Percentiles rank a stretch among this genome's conserved stretches.
Conservation (phyloP, 2,329 filamentous ascomycete genomes). For the Nemania serpens region DNA sequence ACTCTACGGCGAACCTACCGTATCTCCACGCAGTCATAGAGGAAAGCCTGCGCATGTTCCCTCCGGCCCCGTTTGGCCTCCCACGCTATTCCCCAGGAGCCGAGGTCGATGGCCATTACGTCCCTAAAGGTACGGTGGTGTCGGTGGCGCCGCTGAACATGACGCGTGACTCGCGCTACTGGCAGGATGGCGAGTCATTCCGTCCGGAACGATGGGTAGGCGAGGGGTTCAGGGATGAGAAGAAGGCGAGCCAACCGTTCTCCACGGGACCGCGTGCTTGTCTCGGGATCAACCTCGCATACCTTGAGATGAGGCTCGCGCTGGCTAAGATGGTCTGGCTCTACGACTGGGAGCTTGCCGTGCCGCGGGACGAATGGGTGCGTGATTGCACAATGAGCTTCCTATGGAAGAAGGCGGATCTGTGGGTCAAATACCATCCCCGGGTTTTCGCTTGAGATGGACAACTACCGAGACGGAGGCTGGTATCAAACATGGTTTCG, state of each 20-base stretch:
- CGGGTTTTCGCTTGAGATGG: constrained; percentile 4
- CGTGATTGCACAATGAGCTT: constrained; percentile 35
- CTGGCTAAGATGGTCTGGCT: constrained; percentile 45
- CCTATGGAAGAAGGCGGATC: constrained; percentile 41
- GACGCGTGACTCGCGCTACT: constrained; percentile 27
- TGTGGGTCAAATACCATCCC: constrained; percentile 27
- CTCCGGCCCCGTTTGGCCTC: constrained; percentile 39
- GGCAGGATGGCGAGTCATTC: constrained; percentile 29
- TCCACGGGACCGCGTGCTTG: constrained; percentile 32
- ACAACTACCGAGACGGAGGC: too few species aligned
- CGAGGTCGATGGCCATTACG: constrained; percentile 26
- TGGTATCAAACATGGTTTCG: too few species aligned
- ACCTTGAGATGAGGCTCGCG: constrained; percentile 45
- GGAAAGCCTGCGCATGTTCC: constrained; percentile 44
- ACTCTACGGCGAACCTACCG: constrained; percentile 33
- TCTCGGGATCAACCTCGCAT: constrained; percentile 41
- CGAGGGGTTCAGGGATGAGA: constrained; percentile 24
- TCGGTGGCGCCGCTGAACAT: constrained; percentile 14
- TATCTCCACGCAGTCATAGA: constrained; percentile 45
- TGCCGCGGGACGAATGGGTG: constrained; percentile 44
- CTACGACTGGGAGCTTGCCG: constrained; percentile 45
- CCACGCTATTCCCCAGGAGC: constrained; percentile 33
- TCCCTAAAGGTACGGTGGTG: constrained; percentile 29
- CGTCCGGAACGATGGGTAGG: constrained; percentile 35
- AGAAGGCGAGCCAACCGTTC: constrained; percentile 34